Percentiles rank a stretch among this genome's conserved stretches.
Conservation (phyloP, 148 eudicot genomes). For the Cornus controversa region DNA sequence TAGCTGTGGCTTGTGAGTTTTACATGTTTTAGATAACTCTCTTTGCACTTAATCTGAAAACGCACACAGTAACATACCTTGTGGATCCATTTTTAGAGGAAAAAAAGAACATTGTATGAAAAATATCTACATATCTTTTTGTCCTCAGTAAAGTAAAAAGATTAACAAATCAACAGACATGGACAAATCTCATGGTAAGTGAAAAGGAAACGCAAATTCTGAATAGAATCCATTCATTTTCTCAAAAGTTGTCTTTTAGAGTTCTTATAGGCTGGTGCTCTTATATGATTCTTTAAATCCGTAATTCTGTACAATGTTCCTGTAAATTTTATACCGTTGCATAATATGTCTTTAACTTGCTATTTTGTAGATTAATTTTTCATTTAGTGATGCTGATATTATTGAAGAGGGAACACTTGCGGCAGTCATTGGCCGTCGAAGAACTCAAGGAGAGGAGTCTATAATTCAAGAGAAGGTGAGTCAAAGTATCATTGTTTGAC, state of each 20-base stretch:
- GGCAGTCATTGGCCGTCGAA: slow-evolving; percentile 36
- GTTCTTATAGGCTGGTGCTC: background rate
- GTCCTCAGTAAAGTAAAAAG: background rate
- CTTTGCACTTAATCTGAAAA: background rate
- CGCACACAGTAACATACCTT: background rate
- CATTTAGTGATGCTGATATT: slow-evolving; percentile 43
- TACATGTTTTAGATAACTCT: background rate
- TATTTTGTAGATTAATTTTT: slow-evolving; percentile 31
- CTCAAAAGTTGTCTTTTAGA: background rate
- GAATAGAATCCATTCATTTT: background rate
- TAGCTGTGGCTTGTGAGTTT: slow-evolving; percentile 4
- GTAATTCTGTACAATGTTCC: background rate
- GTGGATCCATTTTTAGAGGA: background rate
- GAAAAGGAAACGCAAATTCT: too few species aligned
- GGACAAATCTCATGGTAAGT: too few species aligned
- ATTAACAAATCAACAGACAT: too few species aligned
- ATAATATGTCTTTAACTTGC: background rate
- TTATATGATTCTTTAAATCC: background rate
- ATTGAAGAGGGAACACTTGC: slow-evolving; percentile 38
- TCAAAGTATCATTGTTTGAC: background rate
- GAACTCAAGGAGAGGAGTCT: slow-evolving; percentile 33
- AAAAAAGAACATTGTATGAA: background rate
- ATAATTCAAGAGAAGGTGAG: slow-evolving; percentile 39
- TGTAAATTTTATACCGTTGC: too few species aligned
- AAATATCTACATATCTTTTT: background rate